Evolutionary conservation across 495 filamentous ascomycete species (phyloP), one percentile per base, ranked within the genome.

Genomic region (Aspergillus baeticus): DNA sequence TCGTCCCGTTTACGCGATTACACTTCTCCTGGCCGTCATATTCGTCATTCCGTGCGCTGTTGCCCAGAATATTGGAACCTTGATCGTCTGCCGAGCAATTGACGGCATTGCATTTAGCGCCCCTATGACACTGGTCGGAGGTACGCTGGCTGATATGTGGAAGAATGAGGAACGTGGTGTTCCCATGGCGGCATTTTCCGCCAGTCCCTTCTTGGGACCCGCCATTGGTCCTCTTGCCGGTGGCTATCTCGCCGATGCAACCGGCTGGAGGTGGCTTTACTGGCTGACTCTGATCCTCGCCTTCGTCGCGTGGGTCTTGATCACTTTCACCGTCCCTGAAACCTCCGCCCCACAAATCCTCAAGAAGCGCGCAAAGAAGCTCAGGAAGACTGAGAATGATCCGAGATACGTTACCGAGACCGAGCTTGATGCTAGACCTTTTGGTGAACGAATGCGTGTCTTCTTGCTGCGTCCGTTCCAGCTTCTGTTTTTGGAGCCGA

Each of bases 211-310:
- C 63, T 75, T 91, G 31, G 89, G 88, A 3, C 88, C 89, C 39
- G 88, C 88, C 6, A 81, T 83, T 57, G 79, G 84, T 67, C 89
- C 89, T 10, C 79, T 95, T 6, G 78, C 85, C 21, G 90, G 90
- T 68, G 90, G 90, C 38, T 91, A 84, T 68, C 71, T 94, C 6
- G 76, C 78, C 11, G 85, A 90, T 60, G 79, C 79, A 3, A 72
- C 73, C 0, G 87, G 86, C 48, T 95, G 90, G 90, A 75, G 87
- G 54, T 95, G 90, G 90, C 77, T 93, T 2, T 93, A 92, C 75
- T 92, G 88, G 88, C 77, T 92, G 53, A 87, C 90, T 52, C 70
- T 91, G 15, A 93, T 93, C 58, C 57, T 91, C 31, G 64, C 85
- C 44, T 83, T 80, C 37, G 68, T 84, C 44, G 77, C 85, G 43